phyloP scores from a whole-genome alignment of 2,329 filamentous ascomycete genomes.

The Lasiodiplodia gonubiensis region DNA sequence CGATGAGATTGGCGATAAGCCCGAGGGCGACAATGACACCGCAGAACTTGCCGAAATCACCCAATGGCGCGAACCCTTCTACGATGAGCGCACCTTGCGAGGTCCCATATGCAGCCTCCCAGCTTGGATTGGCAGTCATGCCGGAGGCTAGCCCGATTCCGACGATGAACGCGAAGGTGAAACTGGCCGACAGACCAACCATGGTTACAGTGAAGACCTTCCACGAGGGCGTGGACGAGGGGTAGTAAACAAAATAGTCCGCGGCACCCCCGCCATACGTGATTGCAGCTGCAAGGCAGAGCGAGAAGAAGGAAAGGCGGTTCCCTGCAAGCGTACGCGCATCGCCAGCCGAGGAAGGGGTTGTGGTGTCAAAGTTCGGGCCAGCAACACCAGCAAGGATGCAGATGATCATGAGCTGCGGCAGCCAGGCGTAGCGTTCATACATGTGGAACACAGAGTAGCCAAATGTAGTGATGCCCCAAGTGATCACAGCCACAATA shows the following conservation, averaged over 20 bases:
- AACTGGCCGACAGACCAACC: slow-evolving; percentile 62
- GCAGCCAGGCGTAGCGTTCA: slow-evolving; percentile 70
- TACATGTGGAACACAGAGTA: slow-evolving; percentile 72
- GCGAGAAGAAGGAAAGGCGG: slow-evolving; percentile 71
- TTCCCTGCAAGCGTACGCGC: slow-evolving; percentile 60
- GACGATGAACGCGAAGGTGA: slow-evolving; percentile 65
- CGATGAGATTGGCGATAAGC: slow-evolving; percentile 69
- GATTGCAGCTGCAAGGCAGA: slow-evolving; percentile 69
- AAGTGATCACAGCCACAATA: slow-evolving; percentile 66
- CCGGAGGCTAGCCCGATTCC: slow-evolving; percentile 69
- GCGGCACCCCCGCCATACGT: slow-evolving; percentile 68
- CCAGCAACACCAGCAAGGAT: slow-evolving; percentile 68
- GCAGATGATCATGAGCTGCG: slow-evolving; percentile 65
- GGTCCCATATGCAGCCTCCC: slow-evolving; percentile 61
- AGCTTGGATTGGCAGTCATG: slow-evolving; percentile 57
- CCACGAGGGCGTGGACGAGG: slow-evolving; percentile 56
- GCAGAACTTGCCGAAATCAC: slow-evolving; percentile 70
- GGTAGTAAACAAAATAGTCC: slow-evolving; percentile 73
- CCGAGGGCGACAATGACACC: slow-evolving; percentile 68
- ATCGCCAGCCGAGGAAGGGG: slow-evolving; percentile 58
- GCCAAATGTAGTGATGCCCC: slow-evolving; percentile 70
- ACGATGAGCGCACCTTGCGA: slow-evolving; percentile 70
- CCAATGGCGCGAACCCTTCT: slow-evolving; percentile 64
- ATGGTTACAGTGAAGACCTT: slow-evolving; percentile 64
- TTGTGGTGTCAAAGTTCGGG: slow-evolving; percentile 61